Evolutionary conservation across 495 filamentous ascomycete genomes (phyloP).

Genomic region (Penicillium fimorum): DNA sequence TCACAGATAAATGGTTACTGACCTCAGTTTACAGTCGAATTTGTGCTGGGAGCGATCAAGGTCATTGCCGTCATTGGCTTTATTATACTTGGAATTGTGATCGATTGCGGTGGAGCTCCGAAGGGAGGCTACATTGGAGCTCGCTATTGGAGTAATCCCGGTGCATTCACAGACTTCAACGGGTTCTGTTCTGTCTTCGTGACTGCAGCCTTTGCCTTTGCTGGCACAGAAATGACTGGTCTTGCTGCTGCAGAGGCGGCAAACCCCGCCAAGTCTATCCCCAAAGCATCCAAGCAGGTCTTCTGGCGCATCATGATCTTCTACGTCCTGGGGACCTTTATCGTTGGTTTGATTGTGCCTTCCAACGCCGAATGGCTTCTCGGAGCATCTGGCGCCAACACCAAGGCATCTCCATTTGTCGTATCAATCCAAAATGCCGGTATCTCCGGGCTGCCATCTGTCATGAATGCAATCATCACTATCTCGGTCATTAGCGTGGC

Average conservation of each 20-base stretch:
- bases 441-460: conserved; percentile 61
- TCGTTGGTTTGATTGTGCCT: conserved; percentile 71
- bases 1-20: conserved; percentile 14
- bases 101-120: conserved; percentile 65
- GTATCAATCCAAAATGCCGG: conserved; percentile 66
- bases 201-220: conserved; percentile 71
- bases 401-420: conserved; percentile 71
- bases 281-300: conserved; percentile 68
- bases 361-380: conserved; percentile 47
- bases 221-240: conserved; percentile 70
- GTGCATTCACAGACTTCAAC: conserved; percentile 67
- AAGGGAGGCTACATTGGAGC: conserved; percentile 58
- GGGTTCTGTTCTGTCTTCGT: conserved; percentile 74
- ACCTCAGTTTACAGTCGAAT: conserved; percentile 34
- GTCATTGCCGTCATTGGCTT: conserved; percentile 63
- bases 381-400: conserved; percentile 44
- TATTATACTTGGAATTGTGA: conserved; percentile 68
- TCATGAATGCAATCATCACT: conserved; percentile 75
- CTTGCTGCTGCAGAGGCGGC: conserved; percentile 68
- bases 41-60: conserved; percentile 46
- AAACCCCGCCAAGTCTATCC: conserved; percentile 63
- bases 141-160: conserved; percentile 63
- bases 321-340: conserved; percentile 70
- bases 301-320: conserved; percentile 76
- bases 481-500: conserved; percentile 65